phyloP scores from a whole-genome alignment of 2,329 filamentous ascomycete genomes.

The Ophiostoma piceae region DNA sequence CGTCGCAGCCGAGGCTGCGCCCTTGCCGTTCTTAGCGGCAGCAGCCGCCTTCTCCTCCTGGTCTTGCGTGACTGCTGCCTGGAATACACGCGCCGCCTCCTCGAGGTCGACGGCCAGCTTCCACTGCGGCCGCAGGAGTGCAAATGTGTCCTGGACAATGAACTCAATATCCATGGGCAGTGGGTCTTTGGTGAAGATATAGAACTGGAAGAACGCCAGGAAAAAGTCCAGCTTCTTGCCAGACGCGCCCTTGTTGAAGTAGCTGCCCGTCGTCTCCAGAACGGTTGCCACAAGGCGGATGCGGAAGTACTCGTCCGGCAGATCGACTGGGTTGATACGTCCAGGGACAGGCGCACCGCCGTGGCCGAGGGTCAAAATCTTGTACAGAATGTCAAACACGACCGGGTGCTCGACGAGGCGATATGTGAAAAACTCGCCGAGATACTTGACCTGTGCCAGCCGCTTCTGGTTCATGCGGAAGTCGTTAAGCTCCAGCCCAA shows the following conservation, averaged over 20 bases:
- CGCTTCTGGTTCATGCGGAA: constrained; percentile 96
- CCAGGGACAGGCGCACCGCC: constrained; percentile 77
- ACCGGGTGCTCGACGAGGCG: constrained; percentile 93
- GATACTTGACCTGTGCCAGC: constrained; percentile 91
- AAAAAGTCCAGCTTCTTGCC: constrained; percentile 99
- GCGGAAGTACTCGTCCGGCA: constrained; percentile 92
- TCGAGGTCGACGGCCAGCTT: constrained; percentile 74
- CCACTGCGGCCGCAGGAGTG: constrained; percentile 83
- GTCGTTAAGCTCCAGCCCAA: constrained; percentile 90
- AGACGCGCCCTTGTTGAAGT: constrained; percentile 86
- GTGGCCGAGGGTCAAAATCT: constrained; percentile 88
- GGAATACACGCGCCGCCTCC: constrained; percentile 77
- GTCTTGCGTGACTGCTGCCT: constrained; percentile 82
- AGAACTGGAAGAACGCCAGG: constrained; percentile 93
- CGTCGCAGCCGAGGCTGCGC: neutral
- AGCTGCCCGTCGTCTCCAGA: constrained; percentile 91
- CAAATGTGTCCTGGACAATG: constrained; percentile 86
- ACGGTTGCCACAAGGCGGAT: constrained; percentile 85
- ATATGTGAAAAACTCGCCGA: constrained; percentile 96
- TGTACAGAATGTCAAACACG: constrained; percentile 92
- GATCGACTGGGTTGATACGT: constrained; percentile 69
- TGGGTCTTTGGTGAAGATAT: constrained; percentile 82
- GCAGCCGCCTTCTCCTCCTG: constrained; percentile 74
- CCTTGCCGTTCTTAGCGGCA: constrained; percentile 41
- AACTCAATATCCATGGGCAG: constrained; percentile 98